Evolutionary conservation across 208 protist species (phyloP).

Genomic region (Trichomonas gallinae): DNA sequence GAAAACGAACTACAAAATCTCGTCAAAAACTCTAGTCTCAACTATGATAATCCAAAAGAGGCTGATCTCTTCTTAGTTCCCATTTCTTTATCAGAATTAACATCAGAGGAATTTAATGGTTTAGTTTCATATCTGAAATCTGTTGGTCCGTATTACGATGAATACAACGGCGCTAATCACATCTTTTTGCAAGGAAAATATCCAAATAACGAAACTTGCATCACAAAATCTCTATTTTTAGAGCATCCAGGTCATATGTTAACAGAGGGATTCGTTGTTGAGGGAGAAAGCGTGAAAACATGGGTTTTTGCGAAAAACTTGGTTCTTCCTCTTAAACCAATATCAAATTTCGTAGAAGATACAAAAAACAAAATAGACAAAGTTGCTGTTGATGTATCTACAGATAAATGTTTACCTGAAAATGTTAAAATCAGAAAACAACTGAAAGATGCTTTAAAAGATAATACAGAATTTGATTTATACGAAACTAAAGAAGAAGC

Average conservation of each 20-base stretch:
- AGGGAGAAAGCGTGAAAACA: background rate
- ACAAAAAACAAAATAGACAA: background rate
- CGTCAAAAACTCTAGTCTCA: background rate
- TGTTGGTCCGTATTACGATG: background rate
- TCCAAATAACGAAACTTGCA: background rate
- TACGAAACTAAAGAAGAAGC: background rate
- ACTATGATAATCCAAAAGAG: background rate
- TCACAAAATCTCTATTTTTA: background rate
- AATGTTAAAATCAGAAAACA: background rate
- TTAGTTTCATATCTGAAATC: background rate
- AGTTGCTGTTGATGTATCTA: background rate
- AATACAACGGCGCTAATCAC: background rate
- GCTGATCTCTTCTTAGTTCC: constrained; percentile 2
- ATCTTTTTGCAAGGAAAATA: background rate
- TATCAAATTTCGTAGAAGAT: background rate
- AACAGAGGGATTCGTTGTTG: background rate
- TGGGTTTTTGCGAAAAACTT: background rate
- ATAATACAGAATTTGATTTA: background rate
- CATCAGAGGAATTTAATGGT: background rate
- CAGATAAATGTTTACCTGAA: background rate
- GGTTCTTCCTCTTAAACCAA: background rate
- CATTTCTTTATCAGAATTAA: background rate
- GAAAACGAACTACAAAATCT: background rate
- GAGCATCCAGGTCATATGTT: background rate
- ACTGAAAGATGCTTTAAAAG: background rate